These are phyloP conservation scores for Diaporthe citrichinensis DNA, from an alignment of 2,329 filamentous ascomycete species.

Conservation along the genomic window DNA sequence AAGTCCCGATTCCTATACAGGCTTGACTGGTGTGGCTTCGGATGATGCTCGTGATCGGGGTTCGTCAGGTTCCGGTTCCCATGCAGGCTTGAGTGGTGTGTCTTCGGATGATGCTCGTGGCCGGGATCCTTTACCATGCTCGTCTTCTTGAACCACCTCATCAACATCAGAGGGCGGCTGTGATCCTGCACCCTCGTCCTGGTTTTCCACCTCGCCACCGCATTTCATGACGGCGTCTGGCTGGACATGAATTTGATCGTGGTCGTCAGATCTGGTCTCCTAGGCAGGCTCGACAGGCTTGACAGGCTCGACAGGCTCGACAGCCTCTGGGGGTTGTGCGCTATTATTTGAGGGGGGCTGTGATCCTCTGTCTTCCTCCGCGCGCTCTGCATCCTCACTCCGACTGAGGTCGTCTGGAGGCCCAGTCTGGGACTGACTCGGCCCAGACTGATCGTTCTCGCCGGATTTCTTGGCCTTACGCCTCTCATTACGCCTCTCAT, in stretches of 20 bases:
- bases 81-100: no score
- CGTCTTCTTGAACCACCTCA: no score
- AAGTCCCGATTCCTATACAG: no score
- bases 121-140: background rate
- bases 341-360: background rate
- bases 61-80: no score
- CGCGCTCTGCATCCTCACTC: background rate
- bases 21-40: no score
- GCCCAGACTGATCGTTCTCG: background rate
- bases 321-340: no score
- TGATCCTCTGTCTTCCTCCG: background rate
- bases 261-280: background rate
- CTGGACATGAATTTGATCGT: background rate
- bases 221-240: background rate
- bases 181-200: background rate
- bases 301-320: background rate
- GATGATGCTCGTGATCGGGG: no score
- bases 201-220: background rate
- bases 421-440: background rate
- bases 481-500: background rate
- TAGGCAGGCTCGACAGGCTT: background rate
- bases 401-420: background rate
- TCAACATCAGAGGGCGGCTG: background rate
- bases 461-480: background rate
- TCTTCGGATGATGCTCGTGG: no score